phyloP scores from a whole-genome alignment of 1,284 basidiomycete genomes.

The Rhodotorula sp. region DNA sequence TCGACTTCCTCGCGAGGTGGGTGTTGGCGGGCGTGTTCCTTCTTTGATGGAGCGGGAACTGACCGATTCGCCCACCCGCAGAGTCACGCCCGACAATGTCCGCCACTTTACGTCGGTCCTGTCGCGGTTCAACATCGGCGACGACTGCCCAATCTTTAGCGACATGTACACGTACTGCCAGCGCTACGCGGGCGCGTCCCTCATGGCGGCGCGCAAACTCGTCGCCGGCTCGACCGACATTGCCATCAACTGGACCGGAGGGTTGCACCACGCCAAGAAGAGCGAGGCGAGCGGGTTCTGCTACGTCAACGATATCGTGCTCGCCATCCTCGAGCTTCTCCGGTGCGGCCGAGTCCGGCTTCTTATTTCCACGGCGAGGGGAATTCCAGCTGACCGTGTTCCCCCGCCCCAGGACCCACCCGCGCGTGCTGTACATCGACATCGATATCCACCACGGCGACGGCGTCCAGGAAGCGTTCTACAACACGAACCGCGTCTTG shows the following conservation, averaged over 20 bases:
- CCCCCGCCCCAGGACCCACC: constrained; percentile 65
- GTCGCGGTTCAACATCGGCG: constrained; percentile 51
- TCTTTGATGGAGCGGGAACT: too few relatives aligned
- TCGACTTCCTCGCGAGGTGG: constrained; percentile 88
- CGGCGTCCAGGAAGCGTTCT: constrained; percentile 96
- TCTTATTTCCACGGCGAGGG: too few relatives aligned
- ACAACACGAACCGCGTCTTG: constrained; percentile 94
- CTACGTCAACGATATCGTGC: constrained; percentile 92
- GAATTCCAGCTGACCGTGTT: constrained; percentile 22
- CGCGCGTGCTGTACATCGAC: constrained; percentile 91
- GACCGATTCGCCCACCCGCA: constrained; percentile 45
- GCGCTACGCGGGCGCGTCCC: constrained; percentile 85
- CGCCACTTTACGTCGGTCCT: constrained; percentile 52
- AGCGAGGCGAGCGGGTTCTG: constrained; percentile 95
- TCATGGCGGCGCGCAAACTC: constrained; percentile 85
- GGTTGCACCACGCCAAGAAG: constrained; percentile 92
- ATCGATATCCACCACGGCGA: constrained; percentile 98
- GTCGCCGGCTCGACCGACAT: constrained; percentile 87
- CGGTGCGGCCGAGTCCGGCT: constrained; percentile 56
- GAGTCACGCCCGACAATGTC: constrained; percentile 79
- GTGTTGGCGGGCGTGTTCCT: constrained; percentile 44
- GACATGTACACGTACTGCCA: constrained; percentile 90
- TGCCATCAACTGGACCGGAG: constrained; percentile 96
- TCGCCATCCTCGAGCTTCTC: constrained; percentile 87
- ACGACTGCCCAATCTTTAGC: constrained; percentile 90